Conservation (phyloP, 768 basidiomycete species). For the Leccinum disarticulatum region DNA sequence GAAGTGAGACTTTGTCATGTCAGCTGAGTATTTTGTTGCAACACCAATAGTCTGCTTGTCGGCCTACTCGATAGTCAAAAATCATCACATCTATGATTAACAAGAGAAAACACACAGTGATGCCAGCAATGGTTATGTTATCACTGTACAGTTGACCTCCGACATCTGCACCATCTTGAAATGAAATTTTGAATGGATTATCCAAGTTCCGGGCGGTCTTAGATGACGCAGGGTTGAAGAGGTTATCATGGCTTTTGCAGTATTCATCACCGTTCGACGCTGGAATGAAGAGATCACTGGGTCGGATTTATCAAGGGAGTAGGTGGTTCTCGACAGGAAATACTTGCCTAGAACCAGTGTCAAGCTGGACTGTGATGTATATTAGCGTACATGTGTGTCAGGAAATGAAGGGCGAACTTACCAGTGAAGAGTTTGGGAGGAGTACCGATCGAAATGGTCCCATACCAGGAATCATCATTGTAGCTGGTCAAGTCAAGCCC, state of each 20-base stretch:
- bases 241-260: neutral
- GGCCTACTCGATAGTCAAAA: neutral
- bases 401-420: no score
- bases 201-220: neutral
- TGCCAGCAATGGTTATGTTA: neutral
- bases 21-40: neutral
- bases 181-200: neutral
- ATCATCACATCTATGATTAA: neutral
- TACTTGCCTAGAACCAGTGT: no score
- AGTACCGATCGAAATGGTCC: no score
- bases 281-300: no score
- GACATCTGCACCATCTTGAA: neutral
- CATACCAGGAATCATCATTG: no score
- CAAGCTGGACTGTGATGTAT: no score
- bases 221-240: neutral
- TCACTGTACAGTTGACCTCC: neutral
- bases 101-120: neutral
- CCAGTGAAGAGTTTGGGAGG: no score
- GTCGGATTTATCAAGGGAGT: no score
- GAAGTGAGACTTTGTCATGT: fast-evolving
- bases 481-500: no score
- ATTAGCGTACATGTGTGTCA: no score
- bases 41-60: neutral
- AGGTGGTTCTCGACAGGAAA: no score
- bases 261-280: no score